A percentile compares a stretch with the other conserved stretches of the same genome.
phyloP scores from a whole-genome alignment of 106 monocot species.

The Dioscorea alata region DNA sequence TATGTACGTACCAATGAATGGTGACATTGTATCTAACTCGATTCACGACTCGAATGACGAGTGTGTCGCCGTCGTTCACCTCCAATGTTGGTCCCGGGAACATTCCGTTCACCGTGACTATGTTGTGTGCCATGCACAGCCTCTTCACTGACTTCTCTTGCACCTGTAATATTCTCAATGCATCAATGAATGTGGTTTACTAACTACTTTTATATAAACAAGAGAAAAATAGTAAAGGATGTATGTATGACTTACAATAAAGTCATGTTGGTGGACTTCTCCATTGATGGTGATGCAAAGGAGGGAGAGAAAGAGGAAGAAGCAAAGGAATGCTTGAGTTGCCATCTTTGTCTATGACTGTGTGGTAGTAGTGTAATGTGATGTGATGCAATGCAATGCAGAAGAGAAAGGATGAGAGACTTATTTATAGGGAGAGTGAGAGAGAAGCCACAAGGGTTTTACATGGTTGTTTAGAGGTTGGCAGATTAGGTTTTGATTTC shows the following conservation, averaged over 20 bases:
- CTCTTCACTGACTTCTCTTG: constrained; percentile 42
- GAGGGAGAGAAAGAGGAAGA: constrained; percentile 1
- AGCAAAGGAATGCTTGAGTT: neutral
- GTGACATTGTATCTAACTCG: constrained; percentile 32
- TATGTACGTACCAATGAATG: constrained; percentile 29
- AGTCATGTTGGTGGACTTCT: constrained; percentile 38
- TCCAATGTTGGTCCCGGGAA: constrained; percentile 40
- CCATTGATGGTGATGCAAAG: constrained; percentile 12
- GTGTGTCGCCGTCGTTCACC: constrained; percentile 34
- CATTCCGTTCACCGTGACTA: constrained; percentile 38
- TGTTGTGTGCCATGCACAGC: constrained; percentile 38
- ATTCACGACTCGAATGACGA: constrained; percentile 32
- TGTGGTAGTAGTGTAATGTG: neutral
- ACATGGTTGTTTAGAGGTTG: constrained; percentile 21
- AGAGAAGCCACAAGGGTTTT: neutral
- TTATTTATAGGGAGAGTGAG: constrained; percentile 13
- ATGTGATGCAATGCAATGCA: neutral
- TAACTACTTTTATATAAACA: neutral
- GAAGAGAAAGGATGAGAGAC: neutral
- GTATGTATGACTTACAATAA: constrained; percentile 15
- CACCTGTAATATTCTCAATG: constrained; percentile 13
- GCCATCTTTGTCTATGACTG: neutral
- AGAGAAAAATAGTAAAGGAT: neutral
- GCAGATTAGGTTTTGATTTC: constrained; percentile 49
- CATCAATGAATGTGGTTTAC: neutral